These are phyloP conservation scores for Xerocomus minutiporus DNA, from an alignment of 1,284 basidiomycete species.

Conservation along the genomic window DNA sequence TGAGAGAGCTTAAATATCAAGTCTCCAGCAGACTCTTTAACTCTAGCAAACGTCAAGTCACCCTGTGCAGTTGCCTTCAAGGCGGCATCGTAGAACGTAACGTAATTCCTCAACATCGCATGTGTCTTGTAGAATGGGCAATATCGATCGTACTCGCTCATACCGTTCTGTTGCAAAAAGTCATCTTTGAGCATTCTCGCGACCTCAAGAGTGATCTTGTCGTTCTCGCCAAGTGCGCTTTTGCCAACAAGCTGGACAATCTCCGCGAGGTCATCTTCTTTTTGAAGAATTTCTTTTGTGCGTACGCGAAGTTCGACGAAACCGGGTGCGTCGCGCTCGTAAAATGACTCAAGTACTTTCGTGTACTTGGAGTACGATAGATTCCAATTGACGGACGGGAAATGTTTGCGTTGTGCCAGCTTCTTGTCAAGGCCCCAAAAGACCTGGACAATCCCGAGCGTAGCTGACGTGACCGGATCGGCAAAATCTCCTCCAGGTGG, in stretches of 20 bases:
- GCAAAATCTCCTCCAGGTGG: conserved; percentile 99
- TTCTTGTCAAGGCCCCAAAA: conserved; percentile 98
- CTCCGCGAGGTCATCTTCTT: conserved; percentile 97
- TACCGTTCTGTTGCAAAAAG: conserved; percentile 98
- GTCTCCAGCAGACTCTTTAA: conserved; percentile 85
- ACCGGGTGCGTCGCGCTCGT: conserved; percentile 86
- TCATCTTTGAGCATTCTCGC: conserved; percentile 98
- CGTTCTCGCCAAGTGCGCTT: conserved; percentile 93
- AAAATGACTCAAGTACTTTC: conserved; percentile 91
- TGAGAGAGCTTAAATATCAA: conserved; percentile 95
- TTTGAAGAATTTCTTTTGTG: conserved; percentile 96
- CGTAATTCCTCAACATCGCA: conserved; percentile 94
- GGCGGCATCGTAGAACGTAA: conserved; percentile 90
- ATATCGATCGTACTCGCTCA: conserved; percentile 95
- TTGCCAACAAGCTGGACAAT: conserved; percentile 99
- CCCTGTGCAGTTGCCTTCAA: conserved; percentile 80
- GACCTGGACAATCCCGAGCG: conserved; percentile 97
- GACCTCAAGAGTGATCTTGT: conserved; percentile 98
- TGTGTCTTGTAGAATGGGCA: conserved; percentile 99
- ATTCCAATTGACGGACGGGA: conserved; percentile 99
- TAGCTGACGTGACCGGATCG: conserved; percentile 96
- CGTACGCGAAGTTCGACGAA: conserved; percentile 90
- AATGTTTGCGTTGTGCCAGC: conserved; percentile 95
- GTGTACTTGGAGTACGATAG: conserved; percentile 99
- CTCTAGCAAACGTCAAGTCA: conserved; percentile 89